Base-by-base conservation (phyloP, 2,329 filamentous ascomycete species). In the Phaeomoniella chlamydospora region DNA sequence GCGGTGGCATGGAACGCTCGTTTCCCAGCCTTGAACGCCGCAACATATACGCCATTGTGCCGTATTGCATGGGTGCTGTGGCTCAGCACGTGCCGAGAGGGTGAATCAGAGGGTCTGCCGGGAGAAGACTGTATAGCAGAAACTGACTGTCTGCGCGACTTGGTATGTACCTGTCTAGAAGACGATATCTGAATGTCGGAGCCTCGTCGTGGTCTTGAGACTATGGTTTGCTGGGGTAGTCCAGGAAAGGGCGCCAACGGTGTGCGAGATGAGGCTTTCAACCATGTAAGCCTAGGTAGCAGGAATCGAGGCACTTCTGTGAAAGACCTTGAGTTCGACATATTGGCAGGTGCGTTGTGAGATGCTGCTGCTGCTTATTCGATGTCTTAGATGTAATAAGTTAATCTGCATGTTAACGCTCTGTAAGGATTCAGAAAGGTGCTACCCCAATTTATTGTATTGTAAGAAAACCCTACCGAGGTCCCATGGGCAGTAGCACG, bases 1-100 rank as follows among this genome's bases (percentile, higher is more conserved):
- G 72, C 55, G 1, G 83, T 80, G 22, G 75, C 71, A 55, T 86
- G 80, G 55, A 94, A 88, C 0, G 65, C 22, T 17, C 39, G 31
- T 15, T 52, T 53, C 10, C 60, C 58, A 10, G 54, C 47, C 19
- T 58, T 57, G 38, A 60, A 64, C 2, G 48, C 42, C 10, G 61
- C 57, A n/a, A 62, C 61, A 40, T 64, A 65, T 5, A 64, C 59
- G 5, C 62, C 62, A 55, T 65, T 62, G 44, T 64, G 51, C 31
- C 59, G 52, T 38, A 65, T 26, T n/a, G 22, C 22, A n/a, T 6
- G 22, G 6, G n/a, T 6, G n/a, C n/a, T 26, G 6, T 26, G 22
- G 22, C n/a, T 26, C n/a, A n/a, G n/a, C n/a, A n/a, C n/a, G n/a
- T n/a, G n/a, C n/a, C n/a, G n/a, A n/a, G n/a, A n/a, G n/a, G n/a